phyloP scores from a whole-genome alignment of 73 alveolate species.

The Breviolum minutum region DNA sequence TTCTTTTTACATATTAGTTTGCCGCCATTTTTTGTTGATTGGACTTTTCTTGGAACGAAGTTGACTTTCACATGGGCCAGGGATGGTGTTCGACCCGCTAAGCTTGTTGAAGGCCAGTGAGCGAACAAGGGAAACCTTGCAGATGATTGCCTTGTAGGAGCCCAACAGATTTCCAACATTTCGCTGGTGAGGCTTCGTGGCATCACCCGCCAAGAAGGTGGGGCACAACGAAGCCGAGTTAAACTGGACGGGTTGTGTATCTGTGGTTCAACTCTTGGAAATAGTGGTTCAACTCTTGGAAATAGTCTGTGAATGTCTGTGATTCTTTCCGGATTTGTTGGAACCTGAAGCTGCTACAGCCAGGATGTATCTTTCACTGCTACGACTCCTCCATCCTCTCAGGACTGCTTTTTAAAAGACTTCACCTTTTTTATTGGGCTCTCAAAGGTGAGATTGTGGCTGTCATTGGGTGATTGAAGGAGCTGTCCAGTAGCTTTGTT shows the following conservation, averaged over 20 bases:
- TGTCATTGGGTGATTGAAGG: neutral
- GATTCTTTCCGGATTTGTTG: no score
- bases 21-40: no score
- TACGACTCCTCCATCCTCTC: conserved; percentile 42
- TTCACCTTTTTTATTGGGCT: neutral
- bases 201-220: neutral
- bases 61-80: no score
- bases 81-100: conserved; percentile 16
- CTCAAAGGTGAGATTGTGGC: no score
- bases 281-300: no score
- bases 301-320: no score
- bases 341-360: neutral
- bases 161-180: no score
- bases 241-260: no score
- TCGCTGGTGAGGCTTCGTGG: neutral
- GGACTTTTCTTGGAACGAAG: no score
- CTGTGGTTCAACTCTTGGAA: no score
- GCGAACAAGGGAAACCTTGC: neutral
- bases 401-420: neutral
- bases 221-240: neutral
- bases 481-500: conserved; percentile 69
- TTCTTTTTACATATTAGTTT: no score
- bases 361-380: conserved; percentile 21
- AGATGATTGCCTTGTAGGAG: neutral
- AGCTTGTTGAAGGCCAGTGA: neutral